Base-by-base conservation (phyloP, 1,139 yeast genomes). In the Protomyces lactucae-debilis region DNA sequence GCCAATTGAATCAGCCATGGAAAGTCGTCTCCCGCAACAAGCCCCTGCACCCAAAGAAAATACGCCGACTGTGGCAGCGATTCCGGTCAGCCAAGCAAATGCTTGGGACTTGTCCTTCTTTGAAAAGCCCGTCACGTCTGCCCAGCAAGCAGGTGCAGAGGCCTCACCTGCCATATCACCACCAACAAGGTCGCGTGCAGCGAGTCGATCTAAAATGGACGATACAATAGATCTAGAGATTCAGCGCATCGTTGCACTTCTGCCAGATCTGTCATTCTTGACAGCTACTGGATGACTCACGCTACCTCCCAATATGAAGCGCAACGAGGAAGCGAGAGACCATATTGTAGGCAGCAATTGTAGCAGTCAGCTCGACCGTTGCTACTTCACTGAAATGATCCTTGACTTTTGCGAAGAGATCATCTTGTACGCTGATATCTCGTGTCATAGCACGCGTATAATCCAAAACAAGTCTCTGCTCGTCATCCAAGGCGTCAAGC, bases 281-380 rank as follows among this genome's bases (percentile, higher is more conserved):
- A 10, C 18, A n/a, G 12, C 8, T n/a, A 9, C 48, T 4, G 12
- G 18, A 16, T 43, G 23, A 3, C 3, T 21, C 25, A 43, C 2
- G 35, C 32, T 32, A 56, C 23, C 45, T 32, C 16, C 61, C 61
- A 12, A 59, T 51, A 4, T 40, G 36, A 14, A 59, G 52, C 4
- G 57, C 63, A 21, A 59, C 63, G 36, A 59, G 57, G 36, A 52
- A 59, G 16, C 63, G 56, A 16, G 63, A 59, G 45, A 59, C 63
- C 63, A 59, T 52, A 14, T 59, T 59, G 37, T 59, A 59, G 10
- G 57, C 37, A 3, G 63, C 63, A 28, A 52, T 35, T 39, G 55
- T 59, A n/a, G 57, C 63, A 16, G 54, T 37, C 43, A 59, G 18
- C 35, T 59, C 63, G 45, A 52, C 57, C 36, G 43, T 37, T 9